Evolutionary conservation across 345 rosid species (phyloP).

Genomic region (Populus pruinosa): DNA sequence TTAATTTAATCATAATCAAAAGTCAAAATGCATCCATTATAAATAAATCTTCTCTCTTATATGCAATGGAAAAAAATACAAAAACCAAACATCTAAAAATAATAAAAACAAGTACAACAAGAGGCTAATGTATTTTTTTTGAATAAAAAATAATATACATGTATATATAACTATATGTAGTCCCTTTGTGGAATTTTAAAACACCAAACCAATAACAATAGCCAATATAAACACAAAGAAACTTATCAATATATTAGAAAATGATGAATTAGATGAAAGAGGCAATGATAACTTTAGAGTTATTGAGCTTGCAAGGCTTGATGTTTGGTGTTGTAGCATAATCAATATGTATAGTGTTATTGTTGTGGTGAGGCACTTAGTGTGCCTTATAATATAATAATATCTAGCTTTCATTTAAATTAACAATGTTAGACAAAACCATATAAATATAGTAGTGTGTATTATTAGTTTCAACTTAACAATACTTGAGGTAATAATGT

Average conservation of each 20-base stretch:
- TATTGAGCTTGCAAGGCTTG: not conserved
- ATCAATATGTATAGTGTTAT: not conserved
- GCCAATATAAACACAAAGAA: not conserved
- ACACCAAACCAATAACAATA: slow-evolving; percentile 1
- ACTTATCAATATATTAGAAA: slow-evolving; percentile 16
- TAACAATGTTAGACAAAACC: slow-evolving; percentile 14
- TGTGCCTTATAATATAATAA: slow-evolving; percentile 18
- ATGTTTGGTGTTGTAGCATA: slow-evolving; percentile 13
- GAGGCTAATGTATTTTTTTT: too few relatives aligned
- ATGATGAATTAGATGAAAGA: slow-evolving; percentile 8
- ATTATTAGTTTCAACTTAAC: slow-evolving; percentile 9
- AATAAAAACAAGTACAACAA: too few relatives aligned
- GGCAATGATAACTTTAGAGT: not conserved
- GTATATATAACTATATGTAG: too few relatives aligned
- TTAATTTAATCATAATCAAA: too few relatives aligned
- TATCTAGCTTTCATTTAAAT: slow-evolving; percentile 20
- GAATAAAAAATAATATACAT: too few relatives aligned
- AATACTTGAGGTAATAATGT: slow-evolving; percentile 12
- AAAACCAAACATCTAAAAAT: too few relatives aligned
- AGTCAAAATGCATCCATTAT: too few relatives aligned
- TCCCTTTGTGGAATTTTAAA: not conserved
- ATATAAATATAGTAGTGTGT: slow-evolving; percentile 24
- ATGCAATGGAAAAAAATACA: too few relatives aligned
- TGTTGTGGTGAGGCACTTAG: slow-evolving; percentile 6
- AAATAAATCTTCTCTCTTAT: too few relatives aligned